A percentile compares a stretch with the other conserved stretches of the same genome.
Conservation (phyloP, 2,329 filamentous ascomycete species). For the Diaporthe vexans region DNA sequence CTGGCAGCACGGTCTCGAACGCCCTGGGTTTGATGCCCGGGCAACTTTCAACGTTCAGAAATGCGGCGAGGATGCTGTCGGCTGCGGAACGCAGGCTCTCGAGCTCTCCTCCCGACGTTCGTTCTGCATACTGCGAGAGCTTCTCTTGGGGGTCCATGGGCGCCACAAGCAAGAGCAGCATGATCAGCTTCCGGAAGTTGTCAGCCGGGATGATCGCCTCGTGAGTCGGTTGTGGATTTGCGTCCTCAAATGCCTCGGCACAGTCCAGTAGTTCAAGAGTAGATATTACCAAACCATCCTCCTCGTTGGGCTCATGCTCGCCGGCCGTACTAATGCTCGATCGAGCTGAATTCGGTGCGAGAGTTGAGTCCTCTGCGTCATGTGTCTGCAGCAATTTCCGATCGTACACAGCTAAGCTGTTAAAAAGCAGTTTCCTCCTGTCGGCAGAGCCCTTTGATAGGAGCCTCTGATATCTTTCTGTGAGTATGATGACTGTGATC, state of each 20-base stretch:
- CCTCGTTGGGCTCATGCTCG: slow-evolving; percentile 56
- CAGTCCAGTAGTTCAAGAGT: slow-evolving; percentile 78
- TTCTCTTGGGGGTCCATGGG: slow-evolving; percentile 76
- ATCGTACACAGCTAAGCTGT: slow-evolving; percentile 80
- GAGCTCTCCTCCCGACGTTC: slow-evolving; percentile 69
- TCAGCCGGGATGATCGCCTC: slow-evolving; percentile 81
- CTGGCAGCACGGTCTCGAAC: slow-evolving; percentile 72
- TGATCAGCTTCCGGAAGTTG: slow-evolving; percentile 78
- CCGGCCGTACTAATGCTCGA: slow-evolving; percentile 59
- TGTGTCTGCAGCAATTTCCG: slow-evolving; percentile 61
- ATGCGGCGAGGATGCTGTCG: slow-evolving; percentile 75
- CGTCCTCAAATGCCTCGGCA: slow-evolving; percentile 70
- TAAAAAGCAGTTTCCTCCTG: slow-evolving; percentile 76
- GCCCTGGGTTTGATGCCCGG: slow-evolving; percentile 73
- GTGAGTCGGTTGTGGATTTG: slow-evolving; percentile 64
- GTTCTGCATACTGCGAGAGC: slow-evolving; percentile 71
- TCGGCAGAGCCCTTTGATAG: slow-evolving; percentile 70
- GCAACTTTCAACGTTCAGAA: slow-evolving; percentile 74
- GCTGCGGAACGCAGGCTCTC: slow-evolving; percentile 72
- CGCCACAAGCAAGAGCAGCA: slow-evolving; percentile 77
- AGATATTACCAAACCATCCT: slow-evolving; percentile 76
- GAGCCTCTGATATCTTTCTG: slow-evolving; percentile 76
- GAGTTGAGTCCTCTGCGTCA: slow-evolving; percentile 41
- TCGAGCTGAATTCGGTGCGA: slow-evolving; percentile 44
- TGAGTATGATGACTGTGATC: slow-evolving; percentile 80